These are phyloP conservation scores for Yamadazyma diddensiae DNA, from an alignment of 1,139 yeast species.

Conservation along the genomic window DNA sequence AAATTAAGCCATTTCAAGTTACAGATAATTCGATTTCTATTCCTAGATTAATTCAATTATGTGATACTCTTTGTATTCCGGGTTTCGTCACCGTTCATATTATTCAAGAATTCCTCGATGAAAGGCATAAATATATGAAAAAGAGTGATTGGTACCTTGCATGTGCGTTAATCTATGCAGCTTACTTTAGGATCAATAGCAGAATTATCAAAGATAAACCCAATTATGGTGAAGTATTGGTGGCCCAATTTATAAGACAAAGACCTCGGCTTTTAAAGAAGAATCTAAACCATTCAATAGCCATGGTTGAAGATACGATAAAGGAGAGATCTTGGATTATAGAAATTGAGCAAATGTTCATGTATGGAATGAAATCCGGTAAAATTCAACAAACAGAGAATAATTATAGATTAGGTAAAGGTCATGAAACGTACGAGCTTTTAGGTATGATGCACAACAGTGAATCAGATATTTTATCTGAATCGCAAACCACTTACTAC, in stretches of 20 bases:
- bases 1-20: not conserved
- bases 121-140: constrained; percentile 47
- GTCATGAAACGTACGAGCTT: constrained; percentile 28
- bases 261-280: constrained; percentile 48
- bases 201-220: constrained; percentile 41
- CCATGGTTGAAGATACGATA: constrained; percentile 50
- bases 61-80: constrained; percentile 64
- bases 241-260: constrained; percentile 53
- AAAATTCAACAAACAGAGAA: constrained; percentile 26
- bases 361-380: constrained; percentile 23
- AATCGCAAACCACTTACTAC: constrained; percentile 29
- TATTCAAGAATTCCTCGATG: constrained; percentile 48
- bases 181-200: constrained; percentile 54
- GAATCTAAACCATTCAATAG: constrained; percentile 51
- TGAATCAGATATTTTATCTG: constrained; percentile 25
- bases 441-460: constrained; percentile 40
- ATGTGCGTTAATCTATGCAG: constrained; percentile 62
- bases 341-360: constrained; percentile 40
- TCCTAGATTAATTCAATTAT: constrained; percentile 53
- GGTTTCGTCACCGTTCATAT: constrained; percentile 48
- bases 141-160: constrained; percentile 67
- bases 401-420: constrained; percentile 30
- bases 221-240: constrained; percentile 47
- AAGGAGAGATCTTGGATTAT: constrained; percentile 54
- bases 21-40: constrained; percentile 24